Base-by-base conservation (phyloP, 805 yeast genomes). In the Candida gorgasii region DNA sequence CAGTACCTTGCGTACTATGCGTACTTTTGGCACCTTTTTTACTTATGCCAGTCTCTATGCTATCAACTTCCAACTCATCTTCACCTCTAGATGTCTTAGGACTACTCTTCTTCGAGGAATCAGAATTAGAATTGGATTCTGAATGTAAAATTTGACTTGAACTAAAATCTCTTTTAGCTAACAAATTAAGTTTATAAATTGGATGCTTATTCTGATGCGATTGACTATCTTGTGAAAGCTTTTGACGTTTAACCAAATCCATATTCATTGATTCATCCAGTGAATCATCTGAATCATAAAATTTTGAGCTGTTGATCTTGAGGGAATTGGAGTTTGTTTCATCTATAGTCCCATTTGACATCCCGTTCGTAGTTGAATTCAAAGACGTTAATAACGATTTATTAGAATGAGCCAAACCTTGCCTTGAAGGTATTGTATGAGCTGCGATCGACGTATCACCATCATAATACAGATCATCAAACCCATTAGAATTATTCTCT, bases 281-380 rank as follows among this genome's bases (percentile, higher is more conserved):
- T 23, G 40, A 36, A 19, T 39, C 42, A 8, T 39, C 43, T n/a
- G 44, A 29, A 11, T 35, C 36, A 23, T 38, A 41, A 28, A 36
- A 30, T 23, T 22, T 20, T 4, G 37, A 34, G 14, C 37, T 34
- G 11, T 34, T 34, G 18, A 34, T 20, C 15, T 13, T 19, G 11
- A 28, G 20, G 13, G 17, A 7, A 28, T 13, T 28, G n/a, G 17
- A 13, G 17, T 14, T 14, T 28, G 31, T 28, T 8, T 4, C 7
- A n/a, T 13, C n/a, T n/a, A n/a, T 11, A 28, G n/a, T 28, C 9
- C 8, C 24, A 9, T 22, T 22, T 9, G 24, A 22, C 6, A 7
- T 22, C 6, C 8, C 9, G 9, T 22, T 22, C 24, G 24, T 22
- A 9, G 24, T 22, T 22, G 24, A 22, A 11, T 13, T 11, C 28